Evolutionary conservation across 2,329 filamentous ascomycete genomes (phyloP).

Genomic region (Exophiala sideris): DNA sequence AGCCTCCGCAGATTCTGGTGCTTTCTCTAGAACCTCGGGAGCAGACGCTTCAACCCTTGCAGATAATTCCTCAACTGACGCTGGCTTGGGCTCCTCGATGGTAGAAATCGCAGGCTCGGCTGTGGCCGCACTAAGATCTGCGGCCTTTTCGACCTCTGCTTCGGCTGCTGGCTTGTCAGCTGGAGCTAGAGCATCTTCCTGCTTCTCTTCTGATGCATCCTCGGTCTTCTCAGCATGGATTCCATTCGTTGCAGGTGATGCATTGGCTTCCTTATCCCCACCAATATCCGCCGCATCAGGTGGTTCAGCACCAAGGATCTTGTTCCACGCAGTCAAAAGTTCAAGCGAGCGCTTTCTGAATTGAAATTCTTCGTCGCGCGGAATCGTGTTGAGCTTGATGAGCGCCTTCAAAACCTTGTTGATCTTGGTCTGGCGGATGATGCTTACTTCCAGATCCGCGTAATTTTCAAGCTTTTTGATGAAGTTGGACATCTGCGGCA

Average conservation of each 20-base stretch:
- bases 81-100: conserved; percentile 10
- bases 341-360: conserved; percentile 81
- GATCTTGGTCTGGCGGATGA: conserved; percentile 91
- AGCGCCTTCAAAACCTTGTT: conserved; percentile 98
- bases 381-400: conserved; percentile 79
- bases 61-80: conserved; percentile 1
- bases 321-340: conserved; percentile 86
- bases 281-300: conserved; percentile 35
- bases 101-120: not conserved
- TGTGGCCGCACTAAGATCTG: conserved; percentile 1
- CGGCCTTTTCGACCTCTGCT: conserved; percentile 12
- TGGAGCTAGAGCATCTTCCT: conserved; percentile 26
- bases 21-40: conserved; percentile 23
- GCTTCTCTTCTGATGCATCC: conserved; percentile 34
- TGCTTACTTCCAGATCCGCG: conserved; percentile 75
- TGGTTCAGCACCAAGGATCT: conserved; percentile 65
- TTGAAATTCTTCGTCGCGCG: conserved; percentile 79
- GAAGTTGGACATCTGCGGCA: conserved; percentile 44
- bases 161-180: conserved; percentile 10
- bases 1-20: conserved; percentile 24
- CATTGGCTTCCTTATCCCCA: conserved; percentile 46
- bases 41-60: conserved; percentile 12
- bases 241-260: conserved; percentile 34
- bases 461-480: conserved; percentile 73
- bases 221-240: conserved; percentile 33